Evolutionary conservation across 2,329 filamentous ascomycete species (phyloP).

Genomic region (Pestalotiopsis sp.): DNA sequence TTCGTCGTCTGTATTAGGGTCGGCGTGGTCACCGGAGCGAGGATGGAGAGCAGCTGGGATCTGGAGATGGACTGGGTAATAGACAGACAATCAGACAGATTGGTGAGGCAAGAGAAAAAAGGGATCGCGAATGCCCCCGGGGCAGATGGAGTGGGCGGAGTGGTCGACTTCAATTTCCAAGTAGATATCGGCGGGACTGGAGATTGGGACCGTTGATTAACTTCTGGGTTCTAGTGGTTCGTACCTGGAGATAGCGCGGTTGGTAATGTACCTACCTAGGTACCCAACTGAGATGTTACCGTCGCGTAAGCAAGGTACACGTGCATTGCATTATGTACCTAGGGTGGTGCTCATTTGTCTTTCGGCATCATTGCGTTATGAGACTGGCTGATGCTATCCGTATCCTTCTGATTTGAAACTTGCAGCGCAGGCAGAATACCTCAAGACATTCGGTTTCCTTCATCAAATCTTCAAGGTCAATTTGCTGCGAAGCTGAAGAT

Average conservation of each 20-base stretch:
- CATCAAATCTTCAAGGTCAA: neutral
- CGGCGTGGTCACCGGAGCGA: neutral
- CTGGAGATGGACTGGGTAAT: neutral
- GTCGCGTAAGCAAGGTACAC: neutral
- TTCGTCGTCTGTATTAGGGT: neutral
- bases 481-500: neutral
- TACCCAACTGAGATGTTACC: neutral
- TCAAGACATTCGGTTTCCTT: neutral
- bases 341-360: neutral
- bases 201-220: constrained; percentile 8
- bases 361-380: too few species aligned
- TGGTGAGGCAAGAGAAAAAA: neutral
- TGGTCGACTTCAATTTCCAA: constrained; percentile 7
- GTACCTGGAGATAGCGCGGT: constrained; percentile 8
- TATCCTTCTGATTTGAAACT: too few species aligned
- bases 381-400: too few species aligned
- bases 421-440: too few species aligned
- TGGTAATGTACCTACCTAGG: neutral
- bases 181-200: constrained; percentile 8
- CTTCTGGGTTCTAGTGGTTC: neutral
- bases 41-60: neutral
- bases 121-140: constrained; percentile 4
- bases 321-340: neutral
- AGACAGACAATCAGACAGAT: neutral
- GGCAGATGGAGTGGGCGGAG: neutral